A percentile compares a stretch with the other conserved stretches of the same genome.
Evolutionary conservation across 2,329 filamentous ascomycete genomes (phyloP).

Genomic region (Ophiostoma piceae): DNA sequence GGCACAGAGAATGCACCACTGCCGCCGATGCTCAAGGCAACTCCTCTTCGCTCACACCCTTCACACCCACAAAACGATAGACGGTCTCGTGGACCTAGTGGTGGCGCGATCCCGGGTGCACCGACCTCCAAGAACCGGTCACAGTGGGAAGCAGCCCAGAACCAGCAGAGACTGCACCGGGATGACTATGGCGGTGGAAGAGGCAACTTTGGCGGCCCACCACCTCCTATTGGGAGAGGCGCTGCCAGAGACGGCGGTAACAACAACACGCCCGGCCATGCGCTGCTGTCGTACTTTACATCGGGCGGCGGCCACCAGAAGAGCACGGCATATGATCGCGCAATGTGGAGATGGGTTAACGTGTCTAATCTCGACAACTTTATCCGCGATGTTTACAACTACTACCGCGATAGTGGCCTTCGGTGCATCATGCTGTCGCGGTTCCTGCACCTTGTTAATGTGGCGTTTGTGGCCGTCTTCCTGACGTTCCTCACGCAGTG

Average conservation of each 20-base stretch:
- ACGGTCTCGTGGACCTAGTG: conserved; percentile 5
- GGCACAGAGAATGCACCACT: conserved; percentile 17
- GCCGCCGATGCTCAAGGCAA: conserved; percentile 29
- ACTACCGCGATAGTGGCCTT: conserved; percentile 76
- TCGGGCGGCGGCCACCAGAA: conserved; percentile 21
- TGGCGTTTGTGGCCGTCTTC: conserved; percentile 75
- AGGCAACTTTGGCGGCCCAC: conserved; percentile 31
- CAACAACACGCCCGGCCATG: conserved; percentile 20
- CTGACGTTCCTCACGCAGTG: conserved; percentile 81
- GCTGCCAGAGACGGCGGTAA: not conserved
- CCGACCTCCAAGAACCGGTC: conserved; percentile 42
- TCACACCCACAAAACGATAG: conserved; percentile 16
- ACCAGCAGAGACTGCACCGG: conserved; percentile 47
- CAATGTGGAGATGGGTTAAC: conserved; percentile 90
- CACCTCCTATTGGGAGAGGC: not conserved
- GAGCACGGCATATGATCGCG: conserved; percentile 58
- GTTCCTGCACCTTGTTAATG: conserved; percentile 68
- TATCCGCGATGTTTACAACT: conserved; percentile 77
- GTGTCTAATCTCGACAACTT: conserved; percentile 86
- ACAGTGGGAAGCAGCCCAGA: conserved; percentile 52
- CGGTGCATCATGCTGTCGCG: conserved; percentile 76
- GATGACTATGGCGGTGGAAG: conserved; percentile 31
- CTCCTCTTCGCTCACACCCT: conserved; percentile 26
- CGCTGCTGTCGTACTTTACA: conserved; percentile 26
- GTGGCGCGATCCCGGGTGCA: conserved; percentile 37